Evolutionary conservation across 805 yeast genomes (phyloP).

Genomic region (Dipodascopsis uninucleata): DNA sequence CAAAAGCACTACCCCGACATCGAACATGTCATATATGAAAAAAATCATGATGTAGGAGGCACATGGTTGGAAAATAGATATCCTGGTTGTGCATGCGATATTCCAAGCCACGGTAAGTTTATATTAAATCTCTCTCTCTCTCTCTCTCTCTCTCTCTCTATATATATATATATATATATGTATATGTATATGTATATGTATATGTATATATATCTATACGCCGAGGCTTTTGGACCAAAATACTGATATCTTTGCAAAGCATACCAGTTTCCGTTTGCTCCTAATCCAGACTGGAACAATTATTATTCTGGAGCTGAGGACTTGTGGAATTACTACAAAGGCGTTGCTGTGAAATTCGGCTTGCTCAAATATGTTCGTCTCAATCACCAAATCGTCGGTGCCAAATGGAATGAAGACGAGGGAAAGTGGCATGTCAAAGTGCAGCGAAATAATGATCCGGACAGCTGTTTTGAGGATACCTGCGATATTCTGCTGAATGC

Average conservation of each 20-base stretch:
- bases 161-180: conserved; percentile 32
- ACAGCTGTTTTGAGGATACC: conserved; percentile 5
- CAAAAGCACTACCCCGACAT: conserved; percentile 29
- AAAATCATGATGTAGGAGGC: conserved; percentile 34
- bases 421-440: conserved; percentile 24
- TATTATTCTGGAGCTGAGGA: conserved; percentile 31
- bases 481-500: conserved; percentile 14
- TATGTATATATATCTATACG: not conserved
- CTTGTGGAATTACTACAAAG: conserved; percentile 30
- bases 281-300: conserved; percentile 32
- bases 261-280: conserved; percentile 33
- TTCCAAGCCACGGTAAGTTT: conserved; percentile 21
- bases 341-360: conserved; percentile 30
- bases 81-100: conserved; percentile 35
- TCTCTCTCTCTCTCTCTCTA: conserved; percentile 4
- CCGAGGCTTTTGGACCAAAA: not conserved
- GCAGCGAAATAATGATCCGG: conserved; percentile 10
- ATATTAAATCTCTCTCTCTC: not conserved
- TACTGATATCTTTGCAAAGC: conserved; percentile 32
- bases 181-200: conserved; percentile 6
- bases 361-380: conserved; percentile 28
- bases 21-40: conserved; percentile 32
- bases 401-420: conserved; percentile 26
- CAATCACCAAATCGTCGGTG: conserved; percentile 22
- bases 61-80: conserved; percentile 33